Evolutionary conservation across 1,284 basidiomycete genomes (phyloP).

Genomic region (Cerrena zonata): DNA sequence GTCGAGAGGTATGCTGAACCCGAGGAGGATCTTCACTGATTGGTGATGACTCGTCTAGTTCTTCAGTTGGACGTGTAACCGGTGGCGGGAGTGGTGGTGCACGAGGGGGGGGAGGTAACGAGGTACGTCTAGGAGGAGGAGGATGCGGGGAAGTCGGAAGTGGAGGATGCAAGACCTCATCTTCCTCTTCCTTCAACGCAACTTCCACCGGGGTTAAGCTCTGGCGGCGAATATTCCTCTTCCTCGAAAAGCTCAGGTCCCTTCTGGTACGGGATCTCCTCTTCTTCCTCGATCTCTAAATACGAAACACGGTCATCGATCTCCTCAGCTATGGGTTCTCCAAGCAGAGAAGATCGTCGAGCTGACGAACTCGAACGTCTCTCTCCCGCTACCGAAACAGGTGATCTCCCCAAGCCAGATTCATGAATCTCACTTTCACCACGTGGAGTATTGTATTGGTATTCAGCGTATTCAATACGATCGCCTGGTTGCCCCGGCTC

Average conservation of each 20-base stretch:
- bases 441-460: no score
- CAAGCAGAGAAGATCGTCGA: no score
- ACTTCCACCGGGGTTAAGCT: neutral
- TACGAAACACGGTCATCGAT: slow-evolving; percentile 4
- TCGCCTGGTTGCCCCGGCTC: no score
- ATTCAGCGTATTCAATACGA: no score
- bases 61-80: neutral
- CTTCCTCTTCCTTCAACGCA: neutral
- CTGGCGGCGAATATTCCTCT: slow-evolving; percentile 1
- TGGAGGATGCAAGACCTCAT: neutral
- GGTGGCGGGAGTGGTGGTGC: slow-evolving; percentile 9
- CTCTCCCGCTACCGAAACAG: no score
- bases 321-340: no score
- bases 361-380: no score
- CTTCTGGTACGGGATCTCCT: slow-evolving; percentile 1
- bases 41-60: no score
- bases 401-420: neutral
- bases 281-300: slow-evolving; percentile 7
- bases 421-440: neutral
- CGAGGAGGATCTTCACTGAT: no score
- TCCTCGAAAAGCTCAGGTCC: neutral
- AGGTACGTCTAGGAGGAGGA: slow-evolving; percentile 10
- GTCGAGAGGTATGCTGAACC: neutral
- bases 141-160: neutral
- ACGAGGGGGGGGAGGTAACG: slow-evolving; percentile 17